These are phyloP conservation scores for Fusarium anguioides DNA, from an alignment of 2,329 filamentous ascomycete genomes.

Conservation along the genomic window DNA sequence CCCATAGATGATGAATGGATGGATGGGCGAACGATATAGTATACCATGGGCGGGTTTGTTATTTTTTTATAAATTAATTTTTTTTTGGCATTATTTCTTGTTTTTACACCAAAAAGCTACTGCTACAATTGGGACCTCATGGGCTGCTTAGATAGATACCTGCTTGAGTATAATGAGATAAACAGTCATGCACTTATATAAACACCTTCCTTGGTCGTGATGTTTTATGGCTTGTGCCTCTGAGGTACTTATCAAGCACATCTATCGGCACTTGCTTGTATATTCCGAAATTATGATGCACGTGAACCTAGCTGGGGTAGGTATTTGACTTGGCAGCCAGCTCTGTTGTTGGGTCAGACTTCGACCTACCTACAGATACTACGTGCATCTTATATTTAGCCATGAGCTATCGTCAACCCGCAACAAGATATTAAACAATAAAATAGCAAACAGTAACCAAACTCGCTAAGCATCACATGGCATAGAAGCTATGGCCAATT, in stretches of 20 bases:
- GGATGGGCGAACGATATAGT: constrained; percentile 13
- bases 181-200: constrained; percentile 10
- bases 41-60: constrained; percentile 26
- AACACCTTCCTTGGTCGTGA: not conserved
- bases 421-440: not conserved
- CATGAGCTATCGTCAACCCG: not conserved
- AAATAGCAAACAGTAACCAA: not conserved
- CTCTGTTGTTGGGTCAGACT: constrained; percentile 3
- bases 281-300: not conserved
- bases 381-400: not conserved
- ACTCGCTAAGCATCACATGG: not conserved
- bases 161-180: constrained; percentile 11
- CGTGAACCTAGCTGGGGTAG: not conserved
- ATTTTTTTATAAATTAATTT: too few species aligned
- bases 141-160: constrained; percentile 24
- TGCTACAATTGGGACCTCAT: not conserved
- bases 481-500: not conserved
- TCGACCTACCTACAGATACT: not conserved
- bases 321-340: not conserved
- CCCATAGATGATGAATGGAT: constrained; percentile 15
- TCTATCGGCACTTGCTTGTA: constrained; percentile 1
- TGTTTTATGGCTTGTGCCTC: not conserved
- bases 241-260: not conserved
- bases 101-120: not conserved
- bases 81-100: not conserved